Base-by-base conservation (phyloP, 2,329 filamentous ascomycete genomes). In the Penicillium italicum region DNA sequence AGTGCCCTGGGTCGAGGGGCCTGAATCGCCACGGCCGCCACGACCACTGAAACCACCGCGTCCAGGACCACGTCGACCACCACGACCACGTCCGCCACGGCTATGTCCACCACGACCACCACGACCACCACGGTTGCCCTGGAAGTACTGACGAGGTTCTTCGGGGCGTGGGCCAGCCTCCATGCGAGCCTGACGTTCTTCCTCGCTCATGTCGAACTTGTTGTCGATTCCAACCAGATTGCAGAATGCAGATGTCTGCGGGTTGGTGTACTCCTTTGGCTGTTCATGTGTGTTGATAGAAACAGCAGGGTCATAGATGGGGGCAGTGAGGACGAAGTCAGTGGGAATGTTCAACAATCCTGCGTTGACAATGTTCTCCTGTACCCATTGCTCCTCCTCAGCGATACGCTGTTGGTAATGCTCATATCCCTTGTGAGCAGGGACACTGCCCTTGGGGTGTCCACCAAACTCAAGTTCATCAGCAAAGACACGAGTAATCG, bases 401-500 rank as follows among this genome's bases (percentile, higher is more conserved):
- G 87, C 80, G 59, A 99, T 90, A 12, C 87, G 78, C 0, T 82
- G 78, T 4, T 72, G 72, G 70, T 96, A 96, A 48, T 81, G 75
- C 2, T 79, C 82, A 70, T 95, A 85, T 20, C 89, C 89, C 26
- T 83, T 77, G 66, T 95, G 80, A 1, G 76, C 71, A 0, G 87
- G 80, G 0, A 82, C 73, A 37, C 74, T 72, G 1, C 82, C 80
- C 8, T 75, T 69, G 5, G 78, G 79, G 60, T 87, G 79, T 16
- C 48, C 48, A 42, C 90, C 89, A 36, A 93, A 76, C 1, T 77
- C 73, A 2, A 94, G 79, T 38, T 84, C 80, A 3, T 78, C 65
- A 38, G 89, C 84, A 68, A 97, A 95, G 8, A 86, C 87, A 40
- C 93, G 88, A 12, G 87, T 92, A 61, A 99, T 97, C 40, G 94